Base-by-base conservation (phyloP, 2,329 filamentous ascomycete genomes). In the Geosmithia morbida region DNA sequence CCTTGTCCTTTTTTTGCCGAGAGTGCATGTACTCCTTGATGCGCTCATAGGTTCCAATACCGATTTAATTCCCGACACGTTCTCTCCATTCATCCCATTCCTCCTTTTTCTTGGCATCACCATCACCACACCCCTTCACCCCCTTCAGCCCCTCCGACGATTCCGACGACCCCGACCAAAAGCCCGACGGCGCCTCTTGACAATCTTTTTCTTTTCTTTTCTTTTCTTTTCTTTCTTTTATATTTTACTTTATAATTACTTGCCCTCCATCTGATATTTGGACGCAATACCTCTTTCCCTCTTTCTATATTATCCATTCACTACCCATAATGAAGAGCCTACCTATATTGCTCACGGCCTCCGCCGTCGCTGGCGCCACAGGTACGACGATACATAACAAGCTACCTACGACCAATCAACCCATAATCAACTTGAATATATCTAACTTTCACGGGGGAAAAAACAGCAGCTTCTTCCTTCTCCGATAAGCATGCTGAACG, bases 401-500 rank as follows among this genome's bases (percentile, higher is more conserved):
- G 8, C 22, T 26, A 26, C 4, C 22, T 8, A 26, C n/a, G 6
- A 37, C 41, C 18, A n/a, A 3, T n/a, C 40, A 16, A 42, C 41
- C 17, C 11, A n/a, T n/a, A 37, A 13, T 7, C 33, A 37, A 37
- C 33, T 3, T 16, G 33, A 37, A 11, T 3, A 37, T 11, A 37
- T 13, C 33, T 13, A 37, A 37, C 33, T 11, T 13, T 3, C 11
- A 37, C n/a, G n/a, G 33, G 13, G 3, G 11, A 37, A 16, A 5
- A 37, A 37, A 16, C 6, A 11, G 11, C 33, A 16, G 33, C 41
- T 11, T 11, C 20, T 11, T 44, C 5, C 20, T n/a, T 19, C 20
- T 22, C 33, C 6, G 11, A 37, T 39, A 19, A 47, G 5, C 8
- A 44, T 30, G 29, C 18, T 18, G 51, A 48, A 46, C 53, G 61